phyloP scores from a whole-genome alignment of 225 moss, liverwort and hornwort genomes.

The Physcomitrium patens region DNA sequence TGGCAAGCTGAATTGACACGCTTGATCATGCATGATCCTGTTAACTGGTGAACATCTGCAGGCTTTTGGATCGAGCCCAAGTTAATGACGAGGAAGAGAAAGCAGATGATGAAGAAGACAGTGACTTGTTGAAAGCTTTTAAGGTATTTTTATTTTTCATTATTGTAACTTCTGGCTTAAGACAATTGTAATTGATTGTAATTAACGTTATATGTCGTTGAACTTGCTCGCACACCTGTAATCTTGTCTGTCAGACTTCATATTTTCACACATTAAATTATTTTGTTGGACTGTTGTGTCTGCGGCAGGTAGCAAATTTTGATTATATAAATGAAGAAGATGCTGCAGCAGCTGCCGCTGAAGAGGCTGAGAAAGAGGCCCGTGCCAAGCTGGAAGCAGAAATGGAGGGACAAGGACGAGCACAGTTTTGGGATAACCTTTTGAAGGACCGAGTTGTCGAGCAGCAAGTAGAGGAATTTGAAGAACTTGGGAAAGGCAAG shows the following conservation, averaged over 20 bases:
- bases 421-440: slow-evolving; percentile 89
- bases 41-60: slow-evolving; percentile 22
- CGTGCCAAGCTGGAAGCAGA: slow-evolving; percentile 63
- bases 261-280: slow-evolving; percentile 1
- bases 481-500: slow-evolving; percentile 91
- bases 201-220: not conserved
- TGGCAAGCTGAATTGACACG: not conserved
- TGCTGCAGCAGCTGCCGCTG: slow-evolving; percentile 57
- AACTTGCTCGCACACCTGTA: not conserved
- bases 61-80: slow-evolving; percentile 66
- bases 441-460: slow-evolving; percentile 83
- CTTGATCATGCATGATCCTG: not conserved
- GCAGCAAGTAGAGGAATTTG: slow-evolving; percentile 70
- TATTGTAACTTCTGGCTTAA: not conserved
- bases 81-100: slow-evolving; percentile 53
- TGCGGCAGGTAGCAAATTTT: slow-evolving; percentile 68
- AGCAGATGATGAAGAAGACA: slow-evolving; percentile 61
- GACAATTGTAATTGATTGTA: not conserved
- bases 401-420: slow-evolving; percentile 74
- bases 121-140: slow-evolving; percentile 61
- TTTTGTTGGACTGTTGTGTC: slow-evolving; percentile 11
- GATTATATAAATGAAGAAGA: slow-evolving; percentile 75
- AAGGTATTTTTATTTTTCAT: slow-evolving; percentile 45
- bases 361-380: slow-evolving; percentile 66
- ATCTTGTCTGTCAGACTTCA: not conserved